Conservation (phyloP, 192 early-diverging fungal species). For the Umbelopsis sp. region DNA sequence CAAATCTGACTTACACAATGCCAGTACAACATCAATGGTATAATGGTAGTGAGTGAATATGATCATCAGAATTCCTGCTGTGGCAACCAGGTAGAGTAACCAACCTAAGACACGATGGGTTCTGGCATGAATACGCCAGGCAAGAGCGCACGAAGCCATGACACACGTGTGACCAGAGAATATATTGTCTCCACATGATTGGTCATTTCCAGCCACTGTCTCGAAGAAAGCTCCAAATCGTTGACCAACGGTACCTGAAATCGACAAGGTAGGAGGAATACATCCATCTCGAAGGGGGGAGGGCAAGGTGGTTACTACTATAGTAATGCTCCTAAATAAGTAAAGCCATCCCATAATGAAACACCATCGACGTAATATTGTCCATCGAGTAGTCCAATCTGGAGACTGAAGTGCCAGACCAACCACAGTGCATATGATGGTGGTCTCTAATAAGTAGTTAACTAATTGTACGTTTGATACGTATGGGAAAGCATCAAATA, state of each 20-base stretch:
- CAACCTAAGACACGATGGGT: conserved; percentile 44
- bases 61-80: conserved; percentile 50
- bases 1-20: conserved; percentile 27
- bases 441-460: conserved; percentile 52
- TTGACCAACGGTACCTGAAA: conserved; percentile 38
- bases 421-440: conserved; percentile 43
- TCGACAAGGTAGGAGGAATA: conserved; percentile 38
- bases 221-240: conserved; percentile 46
- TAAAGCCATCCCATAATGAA: conserved; percentile 60
- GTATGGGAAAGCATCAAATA: conserved; percentile 50
- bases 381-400: conserved; percentile 54
- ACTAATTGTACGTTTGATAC: conserved; percentile 47
- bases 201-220: conserved; percentile 47
- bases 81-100: conserved; percentile 36
- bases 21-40: conserved; percentile 62
- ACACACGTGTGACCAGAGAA: conserved; percentile 65
- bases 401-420: conserved; percentile 40
- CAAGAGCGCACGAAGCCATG: conserved; percentile 51
- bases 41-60: conserved; percentile 60
- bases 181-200: conserved; percentile 66
- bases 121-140: conserved; percentile 57
- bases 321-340: conserved; percentile 53
- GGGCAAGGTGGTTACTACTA: conserved; percentile 60
- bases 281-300: conserved; percentile 45
- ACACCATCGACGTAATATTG: conserved; percentile 50